phyloP scores from a whole-genome alignment of 805 yeast genomes.

The Candida awuae region DNA sequence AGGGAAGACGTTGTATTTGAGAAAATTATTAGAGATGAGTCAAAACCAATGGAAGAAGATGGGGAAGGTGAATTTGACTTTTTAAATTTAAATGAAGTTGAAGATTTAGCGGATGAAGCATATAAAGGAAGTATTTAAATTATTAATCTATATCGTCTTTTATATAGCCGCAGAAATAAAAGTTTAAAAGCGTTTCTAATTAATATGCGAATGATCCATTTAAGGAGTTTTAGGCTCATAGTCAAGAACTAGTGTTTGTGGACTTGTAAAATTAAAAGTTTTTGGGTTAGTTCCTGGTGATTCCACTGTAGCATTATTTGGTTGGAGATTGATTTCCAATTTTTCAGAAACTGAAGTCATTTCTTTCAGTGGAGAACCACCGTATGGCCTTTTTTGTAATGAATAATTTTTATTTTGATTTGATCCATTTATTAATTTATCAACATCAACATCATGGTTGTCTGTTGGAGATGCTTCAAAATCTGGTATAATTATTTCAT shows the following conservation, averaged over 20 bases:
- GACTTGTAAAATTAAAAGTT: not conserved
- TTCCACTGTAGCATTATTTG: not conserved
- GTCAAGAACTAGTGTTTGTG: not conserved
- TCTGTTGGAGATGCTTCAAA: constrained; percentile 12
- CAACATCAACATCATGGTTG: constrained; percentile 1
- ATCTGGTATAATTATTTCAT: constrained; percentile 14
- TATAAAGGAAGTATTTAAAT: constrained; percentile 15
- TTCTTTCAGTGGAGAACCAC: constrained; percentile 6
- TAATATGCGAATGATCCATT: not conserved
- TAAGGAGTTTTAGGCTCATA: constrained; percentile 8
- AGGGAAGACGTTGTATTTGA: constrained; percentile 50
- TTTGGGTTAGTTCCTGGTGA: not conserved
- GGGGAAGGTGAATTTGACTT: constrained; percentile 34
- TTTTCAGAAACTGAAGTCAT: not conserved
- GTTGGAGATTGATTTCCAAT: not conserved
- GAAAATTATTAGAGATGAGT: constrained; percentile 35
- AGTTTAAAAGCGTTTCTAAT: not conserved
- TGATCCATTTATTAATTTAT: constrained; percentile 1
- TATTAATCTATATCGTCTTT: not conserved
- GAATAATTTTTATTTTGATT: not conserved
- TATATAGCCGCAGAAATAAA: not conserved
- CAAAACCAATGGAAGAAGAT: constrained; percentile 20
- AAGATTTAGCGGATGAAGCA: constrained; percentile 47
- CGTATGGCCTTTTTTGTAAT: not conserved
- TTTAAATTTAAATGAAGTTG: constrained; percentile 48